A percentile compares a stretch with the other conserved stretches of the same genome.
Evolutionary conservation across 306 rosid genomes (phyloP).

Genomic region (Pyrus bretschneideri): DNA sequence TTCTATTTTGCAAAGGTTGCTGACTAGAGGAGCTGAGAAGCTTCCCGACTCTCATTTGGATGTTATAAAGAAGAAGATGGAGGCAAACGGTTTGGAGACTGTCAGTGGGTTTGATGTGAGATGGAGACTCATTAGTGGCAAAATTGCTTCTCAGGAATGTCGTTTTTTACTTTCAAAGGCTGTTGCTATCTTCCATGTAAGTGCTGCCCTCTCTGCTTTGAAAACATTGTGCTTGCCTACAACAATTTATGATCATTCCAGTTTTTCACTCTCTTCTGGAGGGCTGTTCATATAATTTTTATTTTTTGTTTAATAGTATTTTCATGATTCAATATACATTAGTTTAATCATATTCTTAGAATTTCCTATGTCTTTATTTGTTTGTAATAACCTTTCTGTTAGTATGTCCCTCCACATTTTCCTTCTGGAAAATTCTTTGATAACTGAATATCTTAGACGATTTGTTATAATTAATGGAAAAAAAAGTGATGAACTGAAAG

Average conservation of each 20-base stretch:
- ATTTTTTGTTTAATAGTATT: background rate
- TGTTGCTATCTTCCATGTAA: conserved; percentile 80
- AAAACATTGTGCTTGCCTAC: conserved; percentile 1
- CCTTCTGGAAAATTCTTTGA: background rate
- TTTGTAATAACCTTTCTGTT: background rate
- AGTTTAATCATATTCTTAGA: background rate
- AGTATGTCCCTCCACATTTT: background rate
- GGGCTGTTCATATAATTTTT: background rate
- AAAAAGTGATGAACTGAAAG: background rate
- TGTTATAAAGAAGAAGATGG: conserved; percentile 61
- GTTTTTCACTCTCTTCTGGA: background rate
- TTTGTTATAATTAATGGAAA: background rate
- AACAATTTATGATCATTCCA: background rate
- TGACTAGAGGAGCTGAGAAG: conserved; percentile 59
- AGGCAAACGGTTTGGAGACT: conserved; percentile 48
- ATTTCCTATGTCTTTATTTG: background rate
- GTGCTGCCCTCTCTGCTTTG: conserved; percentile 10
- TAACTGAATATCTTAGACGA: background rate
- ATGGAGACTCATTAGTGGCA: conserved; percentile 88
- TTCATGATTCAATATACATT: background rate
- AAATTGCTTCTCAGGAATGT: conserved; percentile 82
- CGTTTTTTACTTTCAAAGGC: conserved; percentile 76
- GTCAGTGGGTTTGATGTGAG: conserved; percentile 57
- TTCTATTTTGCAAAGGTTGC: conserved; percentile 59
- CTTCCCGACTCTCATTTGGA: conserved; percentile 74